Conservation (phyloP, 2,329 filamentous ascomycete genomes). For the Penicillium paneum region DNA sequence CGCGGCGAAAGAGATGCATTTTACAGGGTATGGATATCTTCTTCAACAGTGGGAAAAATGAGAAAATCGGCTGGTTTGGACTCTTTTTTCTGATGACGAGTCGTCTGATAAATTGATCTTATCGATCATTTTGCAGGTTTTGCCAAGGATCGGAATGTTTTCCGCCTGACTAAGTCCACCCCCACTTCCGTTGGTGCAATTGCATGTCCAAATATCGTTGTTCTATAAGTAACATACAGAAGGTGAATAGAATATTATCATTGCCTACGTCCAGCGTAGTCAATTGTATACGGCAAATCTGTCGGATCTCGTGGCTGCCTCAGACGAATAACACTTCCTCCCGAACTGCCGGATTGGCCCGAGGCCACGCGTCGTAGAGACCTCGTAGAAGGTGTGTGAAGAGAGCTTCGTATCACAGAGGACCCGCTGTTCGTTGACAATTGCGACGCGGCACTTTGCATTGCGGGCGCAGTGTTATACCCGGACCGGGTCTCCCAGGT, state of each 20-base stretch:
- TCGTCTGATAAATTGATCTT: constrained; percentile 24
- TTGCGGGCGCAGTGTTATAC: constrained; percentile 27
- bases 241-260: constrained; percentile 1
- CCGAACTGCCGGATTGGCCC: constrained; percentile 33
- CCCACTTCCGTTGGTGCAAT: constrained; percentile 13
- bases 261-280: constrained; percentile 19
- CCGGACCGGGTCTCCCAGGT: constrained; percentile 31
- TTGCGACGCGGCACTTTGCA: constrained; percentile 20
- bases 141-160: constrained; percentile 23
- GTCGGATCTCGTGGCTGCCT: constrained; percentile 28
- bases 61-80: not conserved
- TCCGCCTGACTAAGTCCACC: constrained; percentile 23
- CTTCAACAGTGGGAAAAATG: not conserved
- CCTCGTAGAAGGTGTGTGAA: constrained; percentile 35
- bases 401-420: constrained; percentile 7
- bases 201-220: constrained; percentile 12
- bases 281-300: constrained; percentile 37
- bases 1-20: constrained; percentile 39
- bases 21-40: not conserved
- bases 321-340: constrained; percentile 41
- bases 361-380: constrained; percentile 36
- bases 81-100: constrained; percentile 6
- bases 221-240: constrained; percentile 16
- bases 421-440: constrained; percentile 17
- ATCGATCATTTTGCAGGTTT: constrained; percentile 30